Conservation (phyloP, 2,329 filamentous ascomycete genomes). For the Alternaria sp. region DNA sequence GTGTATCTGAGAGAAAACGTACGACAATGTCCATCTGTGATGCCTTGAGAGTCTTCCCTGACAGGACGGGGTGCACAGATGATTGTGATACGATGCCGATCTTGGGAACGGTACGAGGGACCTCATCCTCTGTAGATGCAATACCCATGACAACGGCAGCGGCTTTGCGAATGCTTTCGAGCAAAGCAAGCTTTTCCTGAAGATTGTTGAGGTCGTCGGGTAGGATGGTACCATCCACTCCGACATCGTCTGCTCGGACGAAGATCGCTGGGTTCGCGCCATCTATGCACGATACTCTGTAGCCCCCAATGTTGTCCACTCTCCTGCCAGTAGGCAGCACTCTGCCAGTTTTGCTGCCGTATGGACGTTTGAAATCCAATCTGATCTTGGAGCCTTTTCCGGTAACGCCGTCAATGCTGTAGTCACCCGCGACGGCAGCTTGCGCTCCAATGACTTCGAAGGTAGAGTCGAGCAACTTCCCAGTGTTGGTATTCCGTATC, state of each 20-base stretch:
- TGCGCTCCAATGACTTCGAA: conserved; percentile 61
- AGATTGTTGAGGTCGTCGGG: conserved; percentile 62
- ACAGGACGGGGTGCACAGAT: conserved; percentile 47
- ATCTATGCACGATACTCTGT: conserved; percentile 65
- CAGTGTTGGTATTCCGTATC: conserved; percentile 75
- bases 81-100: conserved; percentile 62
- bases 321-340: conserved; percentile 65
- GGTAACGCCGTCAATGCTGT: conserved; percentile 68
- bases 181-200: conserved; percentile 54
- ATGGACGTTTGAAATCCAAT: conserved; percentile 67
- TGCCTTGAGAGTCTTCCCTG: conserved; percentile 44
- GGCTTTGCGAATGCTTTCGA: conserved; percentile 65
- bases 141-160: conserved; percentile 69
- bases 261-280: conserved; percentile 70
- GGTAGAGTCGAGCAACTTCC: conserved; percentile 65
- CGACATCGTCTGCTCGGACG: conserved; percentile 61
- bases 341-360: conserved; percentile 68
- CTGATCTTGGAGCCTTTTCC: conserved; percentile 64
- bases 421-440: conserved; percentile 59
- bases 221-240: conserved; percentile 57
- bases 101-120: conserved; percentile 67
- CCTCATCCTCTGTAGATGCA: conserved; percentile 50
- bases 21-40: conserved; percentile 49
- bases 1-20: conserved; percentile 53
- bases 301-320: conserved; percentile 58